phyloP scores from a whole-genome alignment of 106 monocot genomes.

The Chionographis japonica region DNA sequence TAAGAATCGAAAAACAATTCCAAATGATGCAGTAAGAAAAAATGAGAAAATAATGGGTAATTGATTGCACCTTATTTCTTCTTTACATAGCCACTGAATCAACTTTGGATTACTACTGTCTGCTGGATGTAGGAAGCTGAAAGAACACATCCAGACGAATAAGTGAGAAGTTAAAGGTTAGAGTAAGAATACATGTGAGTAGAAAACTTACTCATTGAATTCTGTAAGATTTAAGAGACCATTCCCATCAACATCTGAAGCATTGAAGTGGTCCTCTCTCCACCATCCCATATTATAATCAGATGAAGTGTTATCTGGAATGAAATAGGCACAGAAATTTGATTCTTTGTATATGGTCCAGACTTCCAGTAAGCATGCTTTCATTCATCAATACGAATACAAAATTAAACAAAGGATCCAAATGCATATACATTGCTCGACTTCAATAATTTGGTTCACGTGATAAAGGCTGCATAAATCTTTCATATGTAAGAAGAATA shows the following conservation, averaged over 20 bases:
- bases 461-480: too few species aligned
- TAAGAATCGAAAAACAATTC: not conserved
- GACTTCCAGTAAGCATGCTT: not conserved
- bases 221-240: conserved; percentile 80
- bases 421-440: too few species aligned
- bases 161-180: not conserved
- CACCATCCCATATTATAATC: conserved; percentile 57
- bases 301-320: conserved; percentile 21
- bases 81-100: conserved; percentile 70
- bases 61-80: conserved; percentile 76
- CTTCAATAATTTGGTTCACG: too few species aligned
- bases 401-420: too few species aligned
- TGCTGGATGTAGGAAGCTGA: conserved; percentile 87
- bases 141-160: conserved; percentile 13
- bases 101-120: conserved; percentile 74
- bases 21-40: not conserved
- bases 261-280: conserved; percentile 91
- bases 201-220: conserved; percentile 69
- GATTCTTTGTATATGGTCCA: not conserved
- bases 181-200: not conserved
- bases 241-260: conserved; percentile 81
- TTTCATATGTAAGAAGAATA: too few species aligned
- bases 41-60: not conserved
- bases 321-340: not conserved
- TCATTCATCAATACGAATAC: not conserved